A percentile compares a stretch with the other conserved stretches of the same genome.
Conservation (phyloP, 179 eudicot genomes). For the Patellifolia procumbens region DNA sequence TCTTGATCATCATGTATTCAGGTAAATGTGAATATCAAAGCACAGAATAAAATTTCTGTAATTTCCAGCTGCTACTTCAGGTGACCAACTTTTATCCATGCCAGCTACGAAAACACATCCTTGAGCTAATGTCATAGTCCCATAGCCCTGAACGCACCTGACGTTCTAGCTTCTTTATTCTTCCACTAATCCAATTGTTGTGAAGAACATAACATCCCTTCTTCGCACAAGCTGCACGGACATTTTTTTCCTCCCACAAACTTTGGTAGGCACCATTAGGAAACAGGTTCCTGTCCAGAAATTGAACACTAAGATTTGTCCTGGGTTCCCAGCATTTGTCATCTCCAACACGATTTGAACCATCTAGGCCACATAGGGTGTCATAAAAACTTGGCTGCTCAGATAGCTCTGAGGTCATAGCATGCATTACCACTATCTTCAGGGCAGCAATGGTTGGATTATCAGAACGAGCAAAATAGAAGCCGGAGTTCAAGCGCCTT, state of each 20-base stretch:
- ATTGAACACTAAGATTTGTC: constrained; percentile 68
- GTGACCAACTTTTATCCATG: constrained; percentile 33
- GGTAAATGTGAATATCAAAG: not conserved
- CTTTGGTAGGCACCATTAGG: constrained; percentile 88
- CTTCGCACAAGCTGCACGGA: constrained; percentile 50
- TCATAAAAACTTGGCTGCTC: constrained; percentile 98
- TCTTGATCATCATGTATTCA: not conserved
- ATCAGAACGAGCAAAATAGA: constrained; percentile 85
- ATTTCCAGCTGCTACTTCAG: not conserved
- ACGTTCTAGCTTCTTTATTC: constrained; percentile 73
- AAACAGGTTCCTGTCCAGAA: constrained; percentile 74
- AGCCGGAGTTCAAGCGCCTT: constrained; percentile 91
- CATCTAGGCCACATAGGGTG: constrained; percentile 80
- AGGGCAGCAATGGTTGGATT: constrained; percentile 67
- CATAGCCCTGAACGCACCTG: constrained; percentile 76
- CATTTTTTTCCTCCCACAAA: constrained; percentile 64
- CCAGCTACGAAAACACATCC: constrained; percentile 84
- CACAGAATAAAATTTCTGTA: not conserved
- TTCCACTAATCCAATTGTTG: constrained; percentile 92
- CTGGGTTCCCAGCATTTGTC: constrained; percentile 74
- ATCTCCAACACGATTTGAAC: constrained; percentile 64
- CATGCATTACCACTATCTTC: constrained; percentile 89
- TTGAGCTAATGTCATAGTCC: constrained; percentile 74
- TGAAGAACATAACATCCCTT: constrained; percentile 76
- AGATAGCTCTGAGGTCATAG: constrained; percentile 68